Evolutionary conservation across 371 early-diverging fungal species (phyloP).

Genomic region (Mortierella sp.): DNA sequence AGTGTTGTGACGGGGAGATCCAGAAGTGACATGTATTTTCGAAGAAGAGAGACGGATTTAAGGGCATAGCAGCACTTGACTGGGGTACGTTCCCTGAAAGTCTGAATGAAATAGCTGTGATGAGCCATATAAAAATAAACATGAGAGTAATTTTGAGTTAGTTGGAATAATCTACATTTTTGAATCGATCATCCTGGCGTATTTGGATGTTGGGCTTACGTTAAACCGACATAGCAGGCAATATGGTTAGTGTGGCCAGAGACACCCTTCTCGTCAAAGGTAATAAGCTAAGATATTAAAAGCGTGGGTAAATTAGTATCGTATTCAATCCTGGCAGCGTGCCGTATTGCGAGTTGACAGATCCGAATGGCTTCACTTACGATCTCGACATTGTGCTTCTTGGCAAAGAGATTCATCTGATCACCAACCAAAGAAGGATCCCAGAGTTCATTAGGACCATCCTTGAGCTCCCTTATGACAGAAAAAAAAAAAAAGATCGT

Average conservation of each 20-base stretch:
- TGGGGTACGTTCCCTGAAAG: conserved; percentile 50
- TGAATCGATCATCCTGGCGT: background rate
- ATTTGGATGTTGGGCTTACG: conserved; percentile 58
- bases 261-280: conserved; percentile 95
- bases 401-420: conserved; percentile 69
- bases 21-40: conserved; percentile 84
- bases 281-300: conserved; percentile 74
- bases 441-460: conserved; percentile 84
- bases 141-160: background rate
- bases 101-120: conserved; percentile 50
- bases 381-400: conserved; percentile 72
- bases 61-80: conserved; percentile 68
- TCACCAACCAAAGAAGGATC: conserved; percentile 68
- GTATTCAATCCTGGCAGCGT: background rate
- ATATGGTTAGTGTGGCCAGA: conserved; percentile 96
- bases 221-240: conserved; percentile 83
- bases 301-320: background rate
- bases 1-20: conserved; percentile 62
- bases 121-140: background rate
- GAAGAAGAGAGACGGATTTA: conserved; percentile 70
- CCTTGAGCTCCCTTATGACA: conserved; percentile 74
- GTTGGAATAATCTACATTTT: no score
- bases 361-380: conserved; percentile 61
- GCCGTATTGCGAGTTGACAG: no score
- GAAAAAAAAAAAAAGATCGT: background rate